Evolutionary conservation across 2,329 filamentous ascomycete genomes (phyloP), one percentile per base, ranked within the genome.

Genomic region (Aureobasidium subglaciale): DNA sequence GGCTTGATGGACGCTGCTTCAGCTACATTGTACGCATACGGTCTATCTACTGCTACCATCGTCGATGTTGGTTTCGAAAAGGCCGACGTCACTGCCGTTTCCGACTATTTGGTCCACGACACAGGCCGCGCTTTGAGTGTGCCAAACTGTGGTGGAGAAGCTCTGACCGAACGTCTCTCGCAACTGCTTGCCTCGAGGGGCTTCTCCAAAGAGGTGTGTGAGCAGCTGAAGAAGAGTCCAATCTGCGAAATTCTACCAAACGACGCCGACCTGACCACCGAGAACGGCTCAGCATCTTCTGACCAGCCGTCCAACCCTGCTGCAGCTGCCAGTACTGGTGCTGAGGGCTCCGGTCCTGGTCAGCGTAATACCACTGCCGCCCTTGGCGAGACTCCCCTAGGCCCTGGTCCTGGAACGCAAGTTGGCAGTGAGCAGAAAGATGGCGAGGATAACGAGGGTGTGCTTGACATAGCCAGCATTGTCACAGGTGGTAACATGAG

Each of bases 11-110:
- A 97, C 71, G 87, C 90, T 63, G 91, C 89, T 3, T 74, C 95
- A 43, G 91, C 93, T 24, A 87, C 90, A 1, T 86, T 76, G 57
- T 86, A 83, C 65, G 84, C 93, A 56, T 97, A 95, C 66, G 91
- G 90, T 10, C 80, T 90, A 27, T 79, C 85, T 29, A 90, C 83
- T 63, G 86, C 93, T 65, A 93, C 90, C 0, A 82, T 99, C 18
- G 79, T 99, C 22, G 93, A 99, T 69, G 87, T 99, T 58, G 93
- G 93, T 10, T 89, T 85, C 68, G 84, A 89, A 65, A 97, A 97
- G 74, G 89, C 92, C 22, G 91, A 99, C 65, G 82, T 99, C 18
- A 95, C 90, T 1, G 92, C 91, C 56, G 84, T 99, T 48, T 85
- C 86, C 57, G 92, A 97, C 59, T 92, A 88, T 64, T 74, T 84